phyloP scores from a whole-genome alignment of 23 red algal species.

The Agarophyton chilense region DNA sequence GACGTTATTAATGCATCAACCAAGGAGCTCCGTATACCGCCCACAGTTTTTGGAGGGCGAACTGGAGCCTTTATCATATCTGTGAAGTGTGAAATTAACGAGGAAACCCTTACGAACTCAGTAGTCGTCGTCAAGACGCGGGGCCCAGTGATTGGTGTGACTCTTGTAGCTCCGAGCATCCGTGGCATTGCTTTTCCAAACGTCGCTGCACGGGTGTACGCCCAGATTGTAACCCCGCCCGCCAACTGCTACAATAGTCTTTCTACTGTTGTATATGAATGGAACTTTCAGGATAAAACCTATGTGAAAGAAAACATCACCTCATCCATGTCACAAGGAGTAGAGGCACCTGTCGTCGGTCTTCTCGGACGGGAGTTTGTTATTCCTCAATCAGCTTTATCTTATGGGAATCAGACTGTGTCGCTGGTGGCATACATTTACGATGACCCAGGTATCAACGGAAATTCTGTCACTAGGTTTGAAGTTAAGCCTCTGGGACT shows the following conservation, averaged over 20 bases:
- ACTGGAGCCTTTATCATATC: conserved; percentile 28
- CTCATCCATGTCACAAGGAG: not conserved
- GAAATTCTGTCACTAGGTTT: conserved; percentile 35
- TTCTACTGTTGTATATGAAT: conserved; percentile 47
- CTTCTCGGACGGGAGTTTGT: conserved; percentile 64
- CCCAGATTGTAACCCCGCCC: conserved; percentile 35
- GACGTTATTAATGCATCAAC: not conserved
- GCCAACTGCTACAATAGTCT: conserved; percentile 43
- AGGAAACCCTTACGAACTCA: not conserved
- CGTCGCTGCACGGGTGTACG: conserved; percentile 33
- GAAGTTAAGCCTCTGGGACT: conserved; percentile 16
- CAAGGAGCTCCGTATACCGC: conserved; percentile 29
- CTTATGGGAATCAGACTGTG: conserved; percentile 38
- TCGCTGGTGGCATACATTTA: conserved; percentile 32
- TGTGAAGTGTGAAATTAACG: conserved; percentile 39
- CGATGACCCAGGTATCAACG: conserved; percentile 47
- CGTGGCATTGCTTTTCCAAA: conserved; percentile 53
- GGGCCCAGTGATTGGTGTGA: conserved; percentile 57
- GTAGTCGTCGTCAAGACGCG: conserved; percentile 35
- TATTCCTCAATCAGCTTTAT: conserved; percentile 41
- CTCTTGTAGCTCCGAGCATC: not conserved
- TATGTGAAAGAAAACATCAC: not conserved
- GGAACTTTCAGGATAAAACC: conserved; percentile 7
- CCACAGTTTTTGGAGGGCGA: conserved; percentile 34
- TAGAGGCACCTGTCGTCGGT: conserved; percentile 22